Evolutionary conservation across 345 rosid genomes (phyloP).

Genomic region (Eucalyptus shirleyi): DNA sequence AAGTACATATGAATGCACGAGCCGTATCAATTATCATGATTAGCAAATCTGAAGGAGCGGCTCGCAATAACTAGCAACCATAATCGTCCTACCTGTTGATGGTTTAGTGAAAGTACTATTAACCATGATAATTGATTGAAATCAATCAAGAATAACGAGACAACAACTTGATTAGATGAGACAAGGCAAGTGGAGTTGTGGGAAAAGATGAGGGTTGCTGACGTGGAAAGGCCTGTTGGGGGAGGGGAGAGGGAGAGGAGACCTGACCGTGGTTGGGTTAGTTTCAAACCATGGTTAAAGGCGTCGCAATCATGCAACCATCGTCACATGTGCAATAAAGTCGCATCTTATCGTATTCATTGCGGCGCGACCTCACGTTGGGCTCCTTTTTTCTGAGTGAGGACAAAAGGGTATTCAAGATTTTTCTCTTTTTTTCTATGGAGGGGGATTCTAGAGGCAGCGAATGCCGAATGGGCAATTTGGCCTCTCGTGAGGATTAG

Average conservation of each 20-base stretch:
- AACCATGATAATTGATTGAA: background rate
- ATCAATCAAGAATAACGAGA: background rate
- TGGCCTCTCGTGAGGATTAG: background rate
- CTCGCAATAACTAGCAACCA: background rate
- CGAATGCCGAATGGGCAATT: background rate
- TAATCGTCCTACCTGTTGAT: background rate
- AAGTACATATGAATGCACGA: background rate
- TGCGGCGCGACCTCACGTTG: background rate
- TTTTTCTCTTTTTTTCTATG: background rate
- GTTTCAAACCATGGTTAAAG: background rate
- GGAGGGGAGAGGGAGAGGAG: too few relatives aligned
- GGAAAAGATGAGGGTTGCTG: background rate
- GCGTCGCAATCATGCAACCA: background rate
- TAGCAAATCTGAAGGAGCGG: background rate
- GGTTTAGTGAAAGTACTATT: background rate
- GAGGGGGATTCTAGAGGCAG: background rate
- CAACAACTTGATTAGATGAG: background rate
- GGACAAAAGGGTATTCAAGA: background rate
- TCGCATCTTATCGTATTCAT: background rate
- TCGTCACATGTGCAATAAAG: background rate
- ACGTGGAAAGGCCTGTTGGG: background rate
- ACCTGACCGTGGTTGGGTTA: background rate
- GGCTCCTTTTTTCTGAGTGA: background rate
- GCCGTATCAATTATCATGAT: background rate
- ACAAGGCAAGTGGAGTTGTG: background rate